phyloP scores from a whole-genome alignment of 306 rosid genomes.

The Morella rubra region DNA sequence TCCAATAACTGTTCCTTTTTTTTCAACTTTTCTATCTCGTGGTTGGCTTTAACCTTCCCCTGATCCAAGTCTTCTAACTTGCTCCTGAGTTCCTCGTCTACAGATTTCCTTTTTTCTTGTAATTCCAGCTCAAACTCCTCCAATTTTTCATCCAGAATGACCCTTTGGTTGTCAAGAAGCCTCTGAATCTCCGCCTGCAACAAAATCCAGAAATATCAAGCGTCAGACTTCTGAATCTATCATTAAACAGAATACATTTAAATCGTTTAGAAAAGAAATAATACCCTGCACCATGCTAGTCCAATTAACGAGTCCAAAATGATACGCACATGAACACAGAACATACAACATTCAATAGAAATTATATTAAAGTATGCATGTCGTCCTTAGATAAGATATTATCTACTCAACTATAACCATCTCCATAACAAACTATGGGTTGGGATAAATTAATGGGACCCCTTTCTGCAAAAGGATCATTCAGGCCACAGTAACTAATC shows the following conservation, averaged over 20 bases:
- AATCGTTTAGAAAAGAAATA: slow-evolving; percentile 9
- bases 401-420: background rate
- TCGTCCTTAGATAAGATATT: background rate
- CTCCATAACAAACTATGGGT: background rate
- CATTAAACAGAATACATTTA: slow-evolving; percentile 8
- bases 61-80: slow-evolving; percentile 47
- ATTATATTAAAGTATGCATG: background rate
- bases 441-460: background rate
- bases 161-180: slow-evolving; percentile 60
- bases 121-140: slow-evolving; percentile 66
- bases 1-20: slow-evolving; percentile 66
- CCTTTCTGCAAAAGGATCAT: background rate
- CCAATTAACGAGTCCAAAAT: background rate
- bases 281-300: background rate
- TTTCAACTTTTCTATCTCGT: slow-evolving; percentile 60
- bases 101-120: slow-evolving; percentile 50
- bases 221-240: slow-evolving; percentile 31
- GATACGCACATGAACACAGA: background rate
- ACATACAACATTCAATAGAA: background rate
- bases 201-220: slow-evolving; percentile 13
- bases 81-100: slow-evolving; percentile 51
- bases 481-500: background rate
- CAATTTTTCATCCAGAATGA: slow-evolving; percentile 43
- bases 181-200: slow-evolving; percentile 69
- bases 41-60: slow-evolving; percentile 68